Evolutionary conservation across 441 rosid genomes (phyloP).

Genomic region (Erodium texanum): DNA sequence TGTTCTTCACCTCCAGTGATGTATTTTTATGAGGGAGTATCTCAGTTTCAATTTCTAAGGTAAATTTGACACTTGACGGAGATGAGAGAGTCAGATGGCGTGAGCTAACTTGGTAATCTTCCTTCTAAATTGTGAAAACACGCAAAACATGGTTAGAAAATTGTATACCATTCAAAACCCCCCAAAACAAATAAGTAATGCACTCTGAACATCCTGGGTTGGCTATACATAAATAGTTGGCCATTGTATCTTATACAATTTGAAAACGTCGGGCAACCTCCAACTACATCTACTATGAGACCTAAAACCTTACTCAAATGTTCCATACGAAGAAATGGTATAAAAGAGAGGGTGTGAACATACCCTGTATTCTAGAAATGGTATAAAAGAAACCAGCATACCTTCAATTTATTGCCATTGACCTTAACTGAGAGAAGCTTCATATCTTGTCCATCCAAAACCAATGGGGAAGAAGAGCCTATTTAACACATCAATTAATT

Average conservation of each 20-base stretch:
- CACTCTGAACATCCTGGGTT: background rate
- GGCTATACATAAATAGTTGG: background rate
- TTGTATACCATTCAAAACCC: background rate
- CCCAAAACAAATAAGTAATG: background rate
- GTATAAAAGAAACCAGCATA: constrained; percentile 18
- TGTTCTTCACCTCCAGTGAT: constrained; percentile 59
- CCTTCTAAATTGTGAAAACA: constrained; percentile 35
- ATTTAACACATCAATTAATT: constrained; percentile 3
- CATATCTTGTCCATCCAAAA: constrained; percentile 71
- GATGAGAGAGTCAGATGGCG: constrained; percentile 63
- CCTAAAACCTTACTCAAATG: no score
- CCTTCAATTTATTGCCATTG: constrained; percentile 60
- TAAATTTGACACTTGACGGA: constrained; percentile 54
- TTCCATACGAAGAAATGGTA: no score
- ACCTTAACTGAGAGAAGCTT: constrained; percentile 72
- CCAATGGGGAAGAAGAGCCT: constrained; percentile 67
- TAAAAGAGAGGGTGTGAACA: no score
- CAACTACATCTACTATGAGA: no score
- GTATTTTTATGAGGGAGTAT: constrained; percentile 86
- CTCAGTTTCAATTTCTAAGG: constrained; percentile 70
- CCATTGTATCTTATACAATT: no score
- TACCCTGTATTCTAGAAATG: background rate
- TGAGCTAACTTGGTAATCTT: constrained; percentile 47
- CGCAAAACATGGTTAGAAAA: background rate
- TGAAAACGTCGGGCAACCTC: no score